These are phyloP conservation scores for Rhodotorula sp. DNA, from an alignment of 1,284 basidiomycete species.

Conservation along the genomic window DNA sequence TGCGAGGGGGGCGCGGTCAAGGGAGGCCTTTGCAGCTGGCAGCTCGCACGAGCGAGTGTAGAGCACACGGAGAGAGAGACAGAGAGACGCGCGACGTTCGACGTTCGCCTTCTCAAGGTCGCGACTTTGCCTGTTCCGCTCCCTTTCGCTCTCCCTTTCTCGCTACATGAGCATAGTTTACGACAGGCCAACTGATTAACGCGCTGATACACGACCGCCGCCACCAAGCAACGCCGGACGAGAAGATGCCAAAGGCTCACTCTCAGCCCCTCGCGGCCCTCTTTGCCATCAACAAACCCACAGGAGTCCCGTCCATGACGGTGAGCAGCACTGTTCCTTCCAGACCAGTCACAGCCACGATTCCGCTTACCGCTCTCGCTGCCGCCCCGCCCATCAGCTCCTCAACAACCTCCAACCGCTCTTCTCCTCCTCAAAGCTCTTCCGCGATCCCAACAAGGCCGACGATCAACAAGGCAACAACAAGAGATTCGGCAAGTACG, in stretches of 20 bases:
- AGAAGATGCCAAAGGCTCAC: conserved; percentile 33
- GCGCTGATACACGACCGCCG: too few species aligned
- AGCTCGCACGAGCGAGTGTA: neutral
- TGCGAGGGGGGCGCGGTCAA: neutral
- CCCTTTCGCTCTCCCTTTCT: too few species aligned
- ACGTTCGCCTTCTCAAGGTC: too few species aligned
- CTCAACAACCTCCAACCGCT: conserved; percentile 83
- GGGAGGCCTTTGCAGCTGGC: too few species aligned
- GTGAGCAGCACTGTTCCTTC: neutral
- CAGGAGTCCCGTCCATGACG: conserved; percentile 82
- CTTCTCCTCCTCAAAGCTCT: conserved; percentile 72
- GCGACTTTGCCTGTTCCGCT: too few species aligned
- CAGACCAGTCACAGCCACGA: neutral
- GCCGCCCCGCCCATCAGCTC: conserved; percentile 51
- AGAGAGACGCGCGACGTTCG: neutral
- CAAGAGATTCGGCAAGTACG: conserved; percentile 37
- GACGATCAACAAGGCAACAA: conserved; percentile 1
- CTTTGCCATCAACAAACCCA: conserved; percentile 80
- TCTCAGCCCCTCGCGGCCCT: conserved; percentile 54
- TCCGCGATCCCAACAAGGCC: conserved; percentile 49
- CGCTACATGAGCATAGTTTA: too few species aligned
- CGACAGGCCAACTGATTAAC: too few species aligned
- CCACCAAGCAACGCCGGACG: neutral
- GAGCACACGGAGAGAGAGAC: neutral
- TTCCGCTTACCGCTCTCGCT: neutral